Evolutionary conservation across 73 alveolate species (phyloP).

Genomic region (Paramecium caudatum): DNA sequence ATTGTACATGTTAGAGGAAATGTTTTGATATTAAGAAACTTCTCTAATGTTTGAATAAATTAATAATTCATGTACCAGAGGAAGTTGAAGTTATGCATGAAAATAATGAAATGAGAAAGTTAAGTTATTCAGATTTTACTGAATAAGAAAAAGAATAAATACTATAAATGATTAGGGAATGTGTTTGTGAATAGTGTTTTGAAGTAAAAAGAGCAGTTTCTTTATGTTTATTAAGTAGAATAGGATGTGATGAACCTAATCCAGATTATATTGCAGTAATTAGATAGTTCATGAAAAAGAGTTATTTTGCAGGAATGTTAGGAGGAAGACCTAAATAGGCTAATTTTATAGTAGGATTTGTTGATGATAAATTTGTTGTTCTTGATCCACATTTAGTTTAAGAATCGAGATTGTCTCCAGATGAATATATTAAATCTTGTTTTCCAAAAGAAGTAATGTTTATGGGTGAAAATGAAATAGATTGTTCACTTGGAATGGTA

Average conservation of each 20-base stretch:
- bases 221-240: slow-evolving; percentile 27
- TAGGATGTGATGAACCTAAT: slow-evolving; percentile 63
- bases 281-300: slow-evolving; percentile 4
- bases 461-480: slow-evolving; percentile 24
- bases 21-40: background rate
- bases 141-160: background rate
- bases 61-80: background rate
- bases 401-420: slow-evolving; percentile 14
- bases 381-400: slow-evolving; percentile 60
- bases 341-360: slow-evolving; percentile 41
- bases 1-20: background rate
- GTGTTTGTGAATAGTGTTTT: slow-evolving; percentile 27
- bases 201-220: background rate
- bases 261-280: background rate
- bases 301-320: slow-evolving; percentile 15
- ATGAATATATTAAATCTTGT: slow-evolving; percentile 39
- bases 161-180: background rate
- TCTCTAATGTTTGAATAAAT: background rate
- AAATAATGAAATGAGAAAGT: background rate
- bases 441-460: slow-evolving; percentile 21
- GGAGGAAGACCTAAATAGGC: slow-evolving; percentile 63
- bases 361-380: slow-evolving; percentile 5
- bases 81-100: background rate
- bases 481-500: slow-evolving; percentile 54
- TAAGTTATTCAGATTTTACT: background rate